Evolutionary conservation across 2,329 filamentous ascomycete species (phyloP), one percentile per base, ranked within the genome.

Genomic region (Curvularia verruculosa): DNA sequence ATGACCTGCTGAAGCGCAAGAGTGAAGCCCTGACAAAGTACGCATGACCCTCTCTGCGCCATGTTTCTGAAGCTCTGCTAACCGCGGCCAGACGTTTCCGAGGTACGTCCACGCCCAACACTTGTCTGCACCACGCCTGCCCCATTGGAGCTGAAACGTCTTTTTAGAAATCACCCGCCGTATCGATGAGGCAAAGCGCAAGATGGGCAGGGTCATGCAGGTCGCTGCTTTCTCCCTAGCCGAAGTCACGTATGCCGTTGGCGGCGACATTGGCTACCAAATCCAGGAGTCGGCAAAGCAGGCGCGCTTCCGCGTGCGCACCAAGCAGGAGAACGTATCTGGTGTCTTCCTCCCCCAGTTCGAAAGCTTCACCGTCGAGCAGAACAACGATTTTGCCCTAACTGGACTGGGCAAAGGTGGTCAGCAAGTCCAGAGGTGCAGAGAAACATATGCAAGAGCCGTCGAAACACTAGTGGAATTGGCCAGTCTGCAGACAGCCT

Each of bases 151-250:
- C 69, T 72, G 65, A 73, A 63, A 69, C 65, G 18, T 31, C 43
- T 43, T 21, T 60, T 49, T 59, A 77, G 95, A 99, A 72, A 99
- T 99, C 72, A 97, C 95, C 48, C 87, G 88, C 76, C 90, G 95
- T 73, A 99, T 99, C 79, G 94, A 99, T 81, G 95, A 99, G 78
- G 95, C 95, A 40, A 99, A 99, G 80, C 90, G 93, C 70, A 99
- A 99, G 83, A 99, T 99, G 94, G 95, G 95, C 56, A 87, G 94
- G 31, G 95, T 99, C 36, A 99, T 99, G 95, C 94, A 98, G 78
- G 96, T 99, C 73, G 95, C 95, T 39, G 93, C 95, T 44, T 98
- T 99, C 80, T 98, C 94, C 41, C 85, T 99, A 18, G 95, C 95
- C 58, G 95, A 98, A 81, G 95, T 99, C 54, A 96, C 92, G 47